Evolutionary conservation across 2,329 filamentous ascomycete species (phyloP), one percentile per base, ranked within the genome.

Genomic region (Tolypocladium tropicale): DNA sequence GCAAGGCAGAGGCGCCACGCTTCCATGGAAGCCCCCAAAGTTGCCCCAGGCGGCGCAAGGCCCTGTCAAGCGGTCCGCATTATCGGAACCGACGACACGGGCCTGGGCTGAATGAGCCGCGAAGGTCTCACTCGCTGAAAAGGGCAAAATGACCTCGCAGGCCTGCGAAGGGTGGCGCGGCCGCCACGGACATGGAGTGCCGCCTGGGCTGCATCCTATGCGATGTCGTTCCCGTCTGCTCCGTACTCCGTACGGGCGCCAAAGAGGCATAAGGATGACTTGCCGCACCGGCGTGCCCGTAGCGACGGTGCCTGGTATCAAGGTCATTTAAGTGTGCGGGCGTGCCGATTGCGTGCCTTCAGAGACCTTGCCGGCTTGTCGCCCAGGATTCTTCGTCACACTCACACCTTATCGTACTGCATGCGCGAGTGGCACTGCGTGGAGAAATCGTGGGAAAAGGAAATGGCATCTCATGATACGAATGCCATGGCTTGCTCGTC

Each of bases 11-110:
- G 41, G 41, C 39, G 21, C n/a, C 36, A n/a, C 16, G 18, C 6
- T 34, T 54, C 33, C 33, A 33, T 9, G n/a, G n/a, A n/a, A n/a
- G n/a, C n/a, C n/a, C n/a, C n/a, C n/a, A n/a, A n/a, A n/a, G n/a
- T n/a, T n/a, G n/a, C n/a, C n/a, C n/a, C n/a, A n/a, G n/a, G n/a
- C n/a, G n/a, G n/a, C n/a, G n/a, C n/a, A n/a, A n/a, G n/a, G n/a
- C n/a, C n/a, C n/a, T n/a, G n/a, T n/a, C n/a, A n/a, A n/a, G n/a
- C n/a, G n/a, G n/a, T n/a, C n/a, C n/a, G n/a, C n/a, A n/a, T 4
- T 6, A 52, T 16, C 33, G 23, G 61, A 57, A 58, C 67, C 66
- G 63, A 65, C 57, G 63, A 69, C 67, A 63, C 64, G 67, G 67
- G 58, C 62, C 57, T 60, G 52, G 58, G 56, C 46, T 9, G 12